These are phyloP conservation scores for Fusarium albosuccineum DNA, from an alignment of 2,329 filamentous ascomycete genomes.

Conservation along the genomic window DNA sequence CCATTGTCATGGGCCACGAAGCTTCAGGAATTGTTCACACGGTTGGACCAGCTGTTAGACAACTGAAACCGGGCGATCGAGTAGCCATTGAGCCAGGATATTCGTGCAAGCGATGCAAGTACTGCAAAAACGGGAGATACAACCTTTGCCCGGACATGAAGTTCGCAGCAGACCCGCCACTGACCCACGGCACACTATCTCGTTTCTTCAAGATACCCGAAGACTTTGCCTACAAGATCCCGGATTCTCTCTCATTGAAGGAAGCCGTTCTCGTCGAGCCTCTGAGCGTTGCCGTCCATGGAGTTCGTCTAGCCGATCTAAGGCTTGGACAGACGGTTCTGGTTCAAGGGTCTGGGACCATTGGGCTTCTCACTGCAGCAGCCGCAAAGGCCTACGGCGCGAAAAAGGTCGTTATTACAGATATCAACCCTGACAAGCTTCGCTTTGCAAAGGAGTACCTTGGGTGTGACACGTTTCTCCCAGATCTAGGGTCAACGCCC, in stretches of 20 bases:
- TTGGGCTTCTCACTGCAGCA: conserved; percentile 87
- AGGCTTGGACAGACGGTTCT: conserved; percentile 82
- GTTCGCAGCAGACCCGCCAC: conserved; percentile 94
- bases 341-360: conserved; percentile 87
- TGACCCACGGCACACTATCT: conserved; percentile 83
- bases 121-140: conserved; percentile 86
- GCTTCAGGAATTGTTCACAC: conserved; percentile 81
- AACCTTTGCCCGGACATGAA: conserved; percentile 89
- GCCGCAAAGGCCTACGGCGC: conserved; percentile 88
- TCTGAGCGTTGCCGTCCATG: conserved; percentile 86
- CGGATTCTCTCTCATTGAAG: conserved; percentile 78
- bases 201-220: conserved; percentile 86
- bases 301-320: conserved; percentile 78
- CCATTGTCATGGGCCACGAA: conserved; percentile 79
- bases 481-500: neutral
- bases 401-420: conserved; percentile 56
- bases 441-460: conserved; percentile 31
- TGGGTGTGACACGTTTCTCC: conserved; percentile 11
- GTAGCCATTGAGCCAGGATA: conserved; percentile 93
- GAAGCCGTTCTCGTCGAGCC: conserved; percentile 93
- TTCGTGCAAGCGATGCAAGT: conserved; percentile 81
- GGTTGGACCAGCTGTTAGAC: conserved; percentile 72
- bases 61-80: conserved; percentile 79
- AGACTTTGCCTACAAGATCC: conserved; percentile 94
- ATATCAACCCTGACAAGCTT: conserved; percentile 37